Conservation (phyloP, 2,329 filamentous ascomycete species). For the Pseudopithomyces chartarum region DNA sequence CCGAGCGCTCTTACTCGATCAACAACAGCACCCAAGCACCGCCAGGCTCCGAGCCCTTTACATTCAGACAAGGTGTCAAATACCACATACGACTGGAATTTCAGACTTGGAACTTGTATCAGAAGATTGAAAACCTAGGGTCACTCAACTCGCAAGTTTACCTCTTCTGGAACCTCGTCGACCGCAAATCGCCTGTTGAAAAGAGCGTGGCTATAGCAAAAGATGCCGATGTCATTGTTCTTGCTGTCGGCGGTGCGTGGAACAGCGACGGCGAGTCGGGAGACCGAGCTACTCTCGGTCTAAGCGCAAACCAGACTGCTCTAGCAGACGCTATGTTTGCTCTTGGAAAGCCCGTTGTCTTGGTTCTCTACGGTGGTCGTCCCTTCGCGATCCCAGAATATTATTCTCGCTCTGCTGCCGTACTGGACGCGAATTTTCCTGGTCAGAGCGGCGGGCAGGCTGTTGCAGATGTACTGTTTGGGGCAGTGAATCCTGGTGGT, state of each 20-base stretch:
- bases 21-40: slow-evolving; percentile 46
- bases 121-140: slow-evolving; percentile 47
- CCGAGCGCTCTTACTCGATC: slow-evolving; percentile 43
- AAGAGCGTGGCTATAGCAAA: slow-evolving; percentile 45
- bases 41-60: slow-evolving; percentile 45
- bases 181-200: slow-evolving; percentile 34
- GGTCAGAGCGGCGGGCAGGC: slow-evolving; percentile 79
- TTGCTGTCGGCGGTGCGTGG: slow-evolving; percentile 52
- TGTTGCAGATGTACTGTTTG: slow-evolving; percentile 75
- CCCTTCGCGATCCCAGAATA: slow-evolving; percentile 49
- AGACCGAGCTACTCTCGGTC: slow-evolving; percentile 46
- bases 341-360: slow-evolving; percentile 48
- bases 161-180: slow-evolving; percentile 54
- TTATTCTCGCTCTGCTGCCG: slow-evolving; percentile 48
- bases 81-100: slow-evolving; percentile 51
- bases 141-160: slow-evolving; percentile 51
- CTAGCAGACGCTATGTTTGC: slow-evolving; percentile 47
- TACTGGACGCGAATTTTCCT: slow-evolving; percentile 47
- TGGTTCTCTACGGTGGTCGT: slow-evolving; percentile 50
- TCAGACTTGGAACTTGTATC: slow-evolving; percentile 49
- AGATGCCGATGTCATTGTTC: slow-evolving; percentile 46
- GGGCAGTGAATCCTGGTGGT: slow-evolving; percentile 70
- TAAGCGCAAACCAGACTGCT: slow-evolving; percentile 45
- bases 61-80: slow-evolving; percentile 39
- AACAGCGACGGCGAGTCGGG: slow-evolving; percentile 53